Conservation (phyloP, 129 eudicot species). For the Artemisia tridentata region DNA sequence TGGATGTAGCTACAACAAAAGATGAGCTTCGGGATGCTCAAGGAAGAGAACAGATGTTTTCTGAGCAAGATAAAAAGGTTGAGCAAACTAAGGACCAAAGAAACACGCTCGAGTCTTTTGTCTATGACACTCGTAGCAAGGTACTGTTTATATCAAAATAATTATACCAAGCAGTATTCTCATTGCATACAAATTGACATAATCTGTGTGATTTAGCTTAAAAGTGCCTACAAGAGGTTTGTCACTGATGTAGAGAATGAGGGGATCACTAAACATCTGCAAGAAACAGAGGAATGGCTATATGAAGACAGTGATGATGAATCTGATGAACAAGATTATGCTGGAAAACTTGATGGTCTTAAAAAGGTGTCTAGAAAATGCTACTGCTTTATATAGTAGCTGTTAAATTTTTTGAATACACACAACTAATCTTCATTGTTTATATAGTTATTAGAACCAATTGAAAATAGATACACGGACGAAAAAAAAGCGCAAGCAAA, state of each 20-base stretch:
- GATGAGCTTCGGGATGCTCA: slow-evolving; percentile 57
- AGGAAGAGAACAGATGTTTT: slow-evolving; percentile 50
- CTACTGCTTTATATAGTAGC: background rate
- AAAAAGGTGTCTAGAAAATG: slow-evolving; percentile 43
- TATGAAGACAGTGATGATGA: slow-evolving; percentile 81
- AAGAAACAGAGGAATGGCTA: slow-evolving; percentile 77
- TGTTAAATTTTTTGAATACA: background rate
- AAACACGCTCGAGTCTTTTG: too few species aligned
- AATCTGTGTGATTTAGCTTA: slow-evolving; percentile 37
- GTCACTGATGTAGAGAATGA: slow-evolving; percentile 54
- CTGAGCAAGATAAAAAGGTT: slow-evolving; percentile 67
- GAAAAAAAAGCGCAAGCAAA: slow-evolving; percentile 59
- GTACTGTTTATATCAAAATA: background rate
- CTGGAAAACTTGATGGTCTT: slow-evolving; percentile 50
- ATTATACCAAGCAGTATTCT: background rate
- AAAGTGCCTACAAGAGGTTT: slow-evolving; percentile 53
- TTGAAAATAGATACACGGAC: slow-evolving; percentile 61
- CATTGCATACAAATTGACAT: slow-evolving; percentile 5
- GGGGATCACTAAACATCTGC: slow-evolving; percentile 47
- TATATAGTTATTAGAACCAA: slow-evolving; percentile 64
- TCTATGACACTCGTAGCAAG: slow-evolving; percentile 79
- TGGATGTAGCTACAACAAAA: slow-evolving; percentile 39
- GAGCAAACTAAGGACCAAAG: slow-evolving; percentile 81
- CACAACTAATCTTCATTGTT: slow-evolving; percentile 7
- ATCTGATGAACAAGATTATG: slow-evolving; percentile 51